Conservation (phyloP, 2,329 filamentous ascomycete species). For the Cercospora berteroae region DNA sequence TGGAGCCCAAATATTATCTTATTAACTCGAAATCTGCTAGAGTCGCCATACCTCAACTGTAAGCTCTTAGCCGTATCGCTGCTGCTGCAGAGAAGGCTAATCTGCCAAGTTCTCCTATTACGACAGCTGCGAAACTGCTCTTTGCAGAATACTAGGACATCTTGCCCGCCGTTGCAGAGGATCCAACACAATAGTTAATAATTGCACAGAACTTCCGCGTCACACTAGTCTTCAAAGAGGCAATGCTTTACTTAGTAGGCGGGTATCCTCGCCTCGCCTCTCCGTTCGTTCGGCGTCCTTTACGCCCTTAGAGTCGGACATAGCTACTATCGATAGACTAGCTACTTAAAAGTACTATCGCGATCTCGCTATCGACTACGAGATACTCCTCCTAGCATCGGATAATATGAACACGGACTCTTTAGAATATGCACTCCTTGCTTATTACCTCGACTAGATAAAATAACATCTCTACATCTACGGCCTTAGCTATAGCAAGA, state of each 20-base stretch:
- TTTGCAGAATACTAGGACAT: conserved; percentile 30
- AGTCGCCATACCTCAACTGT: conserved; percentile 29
- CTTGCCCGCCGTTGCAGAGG: conserved; percentile 36
- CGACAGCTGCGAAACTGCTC: conserved; percentile 15
- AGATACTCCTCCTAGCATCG: background rate
- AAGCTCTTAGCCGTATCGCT: conserved; percentile 36
- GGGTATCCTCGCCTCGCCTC: conserved; percentile 30
- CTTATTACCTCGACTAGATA: background rate
- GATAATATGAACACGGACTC: background rate
- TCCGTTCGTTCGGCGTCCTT: background rate
- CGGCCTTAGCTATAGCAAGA: conserved; percentile 14
- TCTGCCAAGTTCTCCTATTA: conserved; percentile 24
- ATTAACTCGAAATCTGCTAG: conserved; percentile 25
- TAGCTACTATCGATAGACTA: conserved; percentile 19
- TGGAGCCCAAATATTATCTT: conserved; percentile 29
- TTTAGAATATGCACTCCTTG: background rate
- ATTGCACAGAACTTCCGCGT: conserved; percentile 34
- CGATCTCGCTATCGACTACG: background rate
- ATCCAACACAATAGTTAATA: conserved; percentile 37
- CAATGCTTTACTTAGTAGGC: conserved; percentile 40
- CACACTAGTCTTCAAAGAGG: conserved; percentile 38
- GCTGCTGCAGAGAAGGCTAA: conserved; percentile 28
- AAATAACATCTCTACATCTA: conserved; percentile 9
- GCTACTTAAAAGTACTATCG: conserved; percentile 7
- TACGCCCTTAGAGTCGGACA: conserved; percentile 5